These are phyloP conservation scores for Colletotrichum cuscutae DNA, from an alignment of 2,329 filamentous ascomycete genomes.

Conservation along the genomic window DNA sequence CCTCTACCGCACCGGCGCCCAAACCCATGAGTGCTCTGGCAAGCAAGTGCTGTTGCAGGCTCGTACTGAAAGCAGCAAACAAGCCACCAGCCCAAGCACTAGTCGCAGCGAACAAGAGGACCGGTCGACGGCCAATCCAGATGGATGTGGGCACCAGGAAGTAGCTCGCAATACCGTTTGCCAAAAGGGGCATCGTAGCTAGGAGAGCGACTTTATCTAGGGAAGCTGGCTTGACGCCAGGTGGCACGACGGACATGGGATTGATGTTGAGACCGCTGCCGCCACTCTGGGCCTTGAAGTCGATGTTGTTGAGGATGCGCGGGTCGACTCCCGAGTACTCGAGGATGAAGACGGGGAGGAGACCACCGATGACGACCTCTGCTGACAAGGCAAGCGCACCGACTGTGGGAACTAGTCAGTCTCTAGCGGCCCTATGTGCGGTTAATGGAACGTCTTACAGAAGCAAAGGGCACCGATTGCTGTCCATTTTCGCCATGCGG, in stretches of 20 bases:
- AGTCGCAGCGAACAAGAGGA: slow-evolving; percentile 44
- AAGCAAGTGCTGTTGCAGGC: slow-evolving; percentile 42
- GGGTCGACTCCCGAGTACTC: slow-evolving; percentile 47
- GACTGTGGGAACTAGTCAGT: slow-evolving; percentile 31
- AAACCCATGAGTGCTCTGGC: slow-evolving; percentile 46
- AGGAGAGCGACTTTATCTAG: slow-evolving; percentile 43
- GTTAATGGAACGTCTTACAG: slow-evolving; percentile 37
- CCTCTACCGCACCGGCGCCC: slow-evolving; percentile 47
- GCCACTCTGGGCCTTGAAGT: slow-evolving; percentile 36
- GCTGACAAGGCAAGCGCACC: slow-evolving; percentile 42
- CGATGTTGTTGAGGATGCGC: slow-evolving; percentile 38
- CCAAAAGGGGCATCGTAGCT: slow-evolving; percentile 46
- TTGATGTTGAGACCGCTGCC: slow-evolving; percentile 41
- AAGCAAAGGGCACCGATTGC: slow-evolving; percentile 42
- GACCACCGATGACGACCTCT: slow-evolving; percentile 40
- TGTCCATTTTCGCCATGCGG: slow-evolving; percentile 43
- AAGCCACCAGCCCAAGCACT: slow-evolving; percentile 48
- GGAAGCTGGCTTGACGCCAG: slow-evolving; percentile 41
- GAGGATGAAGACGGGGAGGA: slow-evolving; percentile 46
- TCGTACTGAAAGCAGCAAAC: slow-evolving; percentile 46
- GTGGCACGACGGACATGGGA: slow-evolving; percentile 34
- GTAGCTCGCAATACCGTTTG: slow-evolving; percentile 47
- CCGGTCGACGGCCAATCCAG: slow-evolving; percentile 47
- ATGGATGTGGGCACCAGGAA: slow-evolving; percentile 48
- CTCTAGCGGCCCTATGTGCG: not conserved